These are phyloP conservation scores for Citrus trifoliata DNA, from an alignment of 345 rosid species.

Conservation along the genomic window DNA sequence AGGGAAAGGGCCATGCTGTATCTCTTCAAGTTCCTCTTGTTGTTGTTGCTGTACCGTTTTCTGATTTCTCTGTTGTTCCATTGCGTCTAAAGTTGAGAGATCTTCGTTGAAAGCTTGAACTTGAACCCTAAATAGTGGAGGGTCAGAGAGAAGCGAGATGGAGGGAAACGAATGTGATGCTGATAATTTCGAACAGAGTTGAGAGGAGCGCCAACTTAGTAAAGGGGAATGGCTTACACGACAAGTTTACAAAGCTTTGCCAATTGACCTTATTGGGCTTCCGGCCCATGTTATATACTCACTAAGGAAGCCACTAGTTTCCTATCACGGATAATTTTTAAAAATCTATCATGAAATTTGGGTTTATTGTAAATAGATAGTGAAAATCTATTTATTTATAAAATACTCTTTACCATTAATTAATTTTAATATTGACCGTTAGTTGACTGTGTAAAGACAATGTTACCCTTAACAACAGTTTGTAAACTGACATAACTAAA, in stretches of 20 bases:
- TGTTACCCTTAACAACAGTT: too few relatives aligned
- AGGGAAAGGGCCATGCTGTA: conserved; percentile 55
- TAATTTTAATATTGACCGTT: too few relatives aligned
- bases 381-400: too few relatives aligned
- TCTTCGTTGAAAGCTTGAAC: background rate
- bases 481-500: too few relatives aligned
- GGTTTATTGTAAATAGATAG: accelerated
- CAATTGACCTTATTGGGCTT: background rate
- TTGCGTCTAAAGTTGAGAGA: background rate
- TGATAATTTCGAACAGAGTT: background rate
- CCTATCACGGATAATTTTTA: too few relatives aligned
- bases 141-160: background rate
- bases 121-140: conserved; percentile 1
- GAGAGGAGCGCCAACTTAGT: conserved; percentile 1
- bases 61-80: conserved; percentile 44
- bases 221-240: background rate
- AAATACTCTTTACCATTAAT: accelerated
- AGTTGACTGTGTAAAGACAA: too few relatives aligned
- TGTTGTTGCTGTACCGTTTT: conserved; percentile 28
- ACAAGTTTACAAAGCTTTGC: background rate
- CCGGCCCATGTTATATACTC: background rate
- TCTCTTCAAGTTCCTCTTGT: conserved; percentile 39
- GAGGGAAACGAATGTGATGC: background rate
- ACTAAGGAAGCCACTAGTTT: too few relatives aligned
- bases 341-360: too few relatives aligned